Conservation (phyloP, 2,329 filamentous ascomycete species). For the Cladosporium velox region DNA sequence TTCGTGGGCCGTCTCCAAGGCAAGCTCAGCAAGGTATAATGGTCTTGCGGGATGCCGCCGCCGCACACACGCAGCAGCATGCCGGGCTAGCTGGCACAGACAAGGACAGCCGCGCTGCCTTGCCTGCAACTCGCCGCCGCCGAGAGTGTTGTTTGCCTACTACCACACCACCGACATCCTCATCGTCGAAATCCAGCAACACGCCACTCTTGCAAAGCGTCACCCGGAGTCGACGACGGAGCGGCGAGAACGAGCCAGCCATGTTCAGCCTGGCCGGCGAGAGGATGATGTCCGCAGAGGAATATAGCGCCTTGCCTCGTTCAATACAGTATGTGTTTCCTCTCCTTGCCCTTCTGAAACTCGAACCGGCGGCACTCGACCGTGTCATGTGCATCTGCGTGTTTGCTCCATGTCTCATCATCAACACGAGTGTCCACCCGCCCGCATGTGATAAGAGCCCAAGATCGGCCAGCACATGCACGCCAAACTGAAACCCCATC, state of each 20-base stretch:
- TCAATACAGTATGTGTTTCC: slow-evolving; percentile 47
- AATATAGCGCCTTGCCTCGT: slow-evolving; percentile 45
- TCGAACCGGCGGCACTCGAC: slow-evolving; percentile 22
- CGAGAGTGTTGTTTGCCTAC: slow-evolving; percentile 5
- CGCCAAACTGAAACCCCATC: slow-evolving; percentile 1
- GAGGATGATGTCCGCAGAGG: slow-evolving; percentile 34
- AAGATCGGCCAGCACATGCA: slow-evolving; percentile 12
- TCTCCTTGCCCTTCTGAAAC: slow-evolving; percentile 22
- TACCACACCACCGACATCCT: not conserved
- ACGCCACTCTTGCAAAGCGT: slow-evolving; percentile 7
- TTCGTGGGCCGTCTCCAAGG: slow-evolving; percentile 1
- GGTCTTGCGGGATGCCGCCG: slow-evolving; percentile 9
- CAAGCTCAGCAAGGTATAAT: not conserved
- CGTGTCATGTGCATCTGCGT: slow-evolving; percentile 22
- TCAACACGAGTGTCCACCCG: slow-evolving; percentile 2
- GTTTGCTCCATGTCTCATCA: slow-evolving; percentile 19
- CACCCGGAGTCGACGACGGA: slow-evolving; percentile 10
- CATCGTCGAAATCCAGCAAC: slow-evolving; percentile 4
- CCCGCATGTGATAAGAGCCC: slow-evolving; percentile 17
- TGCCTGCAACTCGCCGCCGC: slow-evolving; percentile 13
- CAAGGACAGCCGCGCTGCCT: slow-evolving; percentile 13
- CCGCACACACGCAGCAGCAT: not conserved
- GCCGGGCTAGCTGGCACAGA: slow-evolving; percentile 8
- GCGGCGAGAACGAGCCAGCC: not conserved
- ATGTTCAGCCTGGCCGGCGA: not conserved